Base-by-base conservation (phyloP, 805 yeast species). In the Kregervanrija fluxuum region DNA sequence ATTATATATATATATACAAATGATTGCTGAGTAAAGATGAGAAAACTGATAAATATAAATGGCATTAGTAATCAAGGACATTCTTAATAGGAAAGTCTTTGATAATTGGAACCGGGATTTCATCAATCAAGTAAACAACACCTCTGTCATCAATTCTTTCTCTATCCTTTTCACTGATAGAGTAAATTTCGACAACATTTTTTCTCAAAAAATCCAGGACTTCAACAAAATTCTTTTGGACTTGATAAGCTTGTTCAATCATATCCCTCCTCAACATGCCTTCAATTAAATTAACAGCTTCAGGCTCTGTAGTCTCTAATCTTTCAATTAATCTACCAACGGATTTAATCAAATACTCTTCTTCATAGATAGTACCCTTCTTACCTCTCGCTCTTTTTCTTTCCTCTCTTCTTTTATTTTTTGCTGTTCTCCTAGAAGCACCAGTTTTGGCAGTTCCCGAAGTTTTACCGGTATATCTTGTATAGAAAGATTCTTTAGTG, bases 351-450 rank as follows among this genome's bases (percentile, higher is more conserved):
- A 93, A 75, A 62, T 93, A 93, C 62, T 93, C 98, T 62, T 93
- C 99, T 64, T 93, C 99, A 58, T 93, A 93, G 15, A 93, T 85
- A 6, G 97, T 91, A 39, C 98, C 98, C 68, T 93, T 93, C 70
- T 95, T 88, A 48, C 99, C 99, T 55, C 95, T 79, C 2, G 99
- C 99, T 48, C 80, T 77, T 68, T 93, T 93, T 56, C 99, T 79
- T 60, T 91, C 99, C 65, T 91, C 97, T 53, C 99, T 79, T 62
- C 96, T 85, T 52, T 82, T 79, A 64, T 93, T 93, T 67, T 93
- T 93, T 6, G 95, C 77, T 0, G 99, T 90, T 57, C 84, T 77
- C 64, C 99, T 77, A 0, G 96, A 82, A 2, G 93, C 97, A 30
- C 98, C 97, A 0, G 99, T 93, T 59, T 85, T 85, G 4, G 98